Percentiles rank a stretch among this genome's conserved stretches.
Conservation (phyloP, 1,284 basidiomycete species). For the Spongiforma sp. region DNA sequence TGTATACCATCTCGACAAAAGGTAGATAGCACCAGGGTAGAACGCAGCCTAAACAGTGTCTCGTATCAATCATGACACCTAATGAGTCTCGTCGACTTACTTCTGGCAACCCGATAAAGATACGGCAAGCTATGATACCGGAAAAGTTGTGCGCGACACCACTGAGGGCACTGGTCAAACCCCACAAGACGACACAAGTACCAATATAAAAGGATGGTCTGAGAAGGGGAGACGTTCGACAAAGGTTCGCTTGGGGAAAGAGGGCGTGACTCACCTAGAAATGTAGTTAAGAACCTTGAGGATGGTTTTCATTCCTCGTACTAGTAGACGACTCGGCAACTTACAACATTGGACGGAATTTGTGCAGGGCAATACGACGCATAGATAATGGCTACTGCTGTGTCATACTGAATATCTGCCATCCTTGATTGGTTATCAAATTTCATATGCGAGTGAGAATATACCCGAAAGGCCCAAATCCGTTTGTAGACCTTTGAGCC, state of each 20-base stretch:
- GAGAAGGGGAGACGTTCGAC: neutral
- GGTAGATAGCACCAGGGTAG: conserved; percentile 1
- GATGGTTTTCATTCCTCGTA: neutral
- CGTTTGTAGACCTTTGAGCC: neutral
- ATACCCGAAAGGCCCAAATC: neutral
- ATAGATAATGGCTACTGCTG: neutral
- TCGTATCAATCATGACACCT: neutral
- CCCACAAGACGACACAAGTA: neutral
- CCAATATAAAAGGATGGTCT: neutral
- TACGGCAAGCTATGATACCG: neutral
- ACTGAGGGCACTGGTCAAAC: neutral
- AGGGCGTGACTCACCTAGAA: neutral
- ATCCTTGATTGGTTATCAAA: neutral
- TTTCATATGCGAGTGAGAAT: neutral
- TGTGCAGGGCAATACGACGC: neutral
- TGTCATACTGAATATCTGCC: neutral
- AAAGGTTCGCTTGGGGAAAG: too few species aligned
- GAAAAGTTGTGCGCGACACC: neutral
- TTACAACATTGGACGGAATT: neutral
- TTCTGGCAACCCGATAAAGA: neutral
- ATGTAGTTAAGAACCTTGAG: neutral
- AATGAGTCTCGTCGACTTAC: neutral
- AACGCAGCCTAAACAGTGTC: neutral
- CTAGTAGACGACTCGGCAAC: neutral
- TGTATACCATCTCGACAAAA: conserved; percentile 1